Evolutionary conservation across 2,329 filamentous ascomycete species (phyloP), one percentile per base, ranked within the genome.

Genomic region (Clarireedia sp.): DNA sequence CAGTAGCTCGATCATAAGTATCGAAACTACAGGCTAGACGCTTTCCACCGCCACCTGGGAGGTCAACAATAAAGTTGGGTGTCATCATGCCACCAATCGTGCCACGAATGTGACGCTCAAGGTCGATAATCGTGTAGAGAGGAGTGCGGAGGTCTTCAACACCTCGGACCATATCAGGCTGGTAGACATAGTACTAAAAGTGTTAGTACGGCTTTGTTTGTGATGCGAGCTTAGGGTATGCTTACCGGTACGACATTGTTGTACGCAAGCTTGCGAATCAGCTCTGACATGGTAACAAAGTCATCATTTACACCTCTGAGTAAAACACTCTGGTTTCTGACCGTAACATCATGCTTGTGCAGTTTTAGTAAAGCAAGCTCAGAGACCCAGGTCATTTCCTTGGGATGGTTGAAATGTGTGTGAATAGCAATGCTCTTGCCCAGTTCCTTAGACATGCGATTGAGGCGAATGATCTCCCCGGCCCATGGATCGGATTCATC

Each of bases 321-420:
- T 41, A 85, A 66, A 0, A 85, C 82, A 5, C 74, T 74, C 68
- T 85, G 82, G 65, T 85, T 85, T 26, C 81, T 73, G 9, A 85
- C 77, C 12, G 72, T 77, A 6, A 85, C 73, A 2, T 76, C 76
- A 5, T 74, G 72, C 56, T 75, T 70, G 59, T 75, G 74, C 8
- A 85, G 68, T 60, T 70, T 73, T 54, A 74, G 75, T 26, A 76
- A 73, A 2, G 81, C 82, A 47, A 69, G 65, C 60, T 73, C 68
- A 0, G 78, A 80, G 24, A 83, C 70, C 81, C 81, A 85, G 3
- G 79, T 80, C 54, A 85, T 77, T 65, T 85, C 82, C 38, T 74
- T 74, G 0, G 80, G 76, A 59, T 84, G 80, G 61, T 85, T 85
- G 68, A 85, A 82, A 62, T 86, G 83, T 0, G 82, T 86, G 64